phyloP scores from a whole-genome alignment of 495 filamentous ascomycete genomes.

The Filosporella fistucella region DNA sequence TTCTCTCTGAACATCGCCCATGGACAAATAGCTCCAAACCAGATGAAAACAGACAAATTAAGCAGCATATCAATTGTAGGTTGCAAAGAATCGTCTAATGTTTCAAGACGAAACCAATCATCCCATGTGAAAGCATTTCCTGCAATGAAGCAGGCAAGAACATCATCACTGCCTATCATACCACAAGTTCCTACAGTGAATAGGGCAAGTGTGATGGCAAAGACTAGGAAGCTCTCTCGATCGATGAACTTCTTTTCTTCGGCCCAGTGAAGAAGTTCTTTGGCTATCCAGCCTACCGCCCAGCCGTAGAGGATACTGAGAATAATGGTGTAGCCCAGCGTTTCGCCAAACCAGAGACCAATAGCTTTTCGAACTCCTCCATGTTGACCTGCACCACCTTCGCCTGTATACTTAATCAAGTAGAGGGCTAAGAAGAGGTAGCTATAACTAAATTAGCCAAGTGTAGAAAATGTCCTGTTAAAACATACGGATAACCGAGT shows the following conservation, averaged over 20 bases:
- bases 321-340: conserved; percentile 78
- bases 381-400: conserved; percentile 41
- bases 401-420: conserved; percentile 67
- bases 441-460: too few relatives aligned
- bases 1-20: conserved; percentile 70
- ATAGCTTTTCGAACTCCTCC: conserved; percentile 64
- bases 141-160: conserved; percentile 90
- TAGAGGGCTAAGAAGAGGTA: conserved; percentile 83
- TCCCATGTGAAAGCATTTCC: conserved; percentile 88
- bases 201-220: conserved; percentile 74
- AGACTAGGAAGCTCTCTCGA: conserved; percentile 85
- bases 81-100: conserved; percentile 82
- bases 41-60: conserved; percentile 84
- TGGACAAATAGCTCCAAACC: conserved; percentile 85
- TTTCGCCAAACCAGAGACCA: conserved; percentile 81
- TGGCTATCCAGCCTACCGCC: conserved; percentile 73
- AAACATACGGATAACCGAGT: conserved; percentile 72
- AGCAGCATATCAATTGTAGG: conserved; percentile 80
- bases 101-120: conserved; percentile 91
- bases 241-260: conserved; percentile 81
- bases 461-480: too few relatives aligned
- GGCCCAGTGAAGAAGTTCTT: conserved; percentile 78
- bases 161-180: conserved; percentile 86
- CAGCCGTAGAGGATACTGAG: conserved; percentile 76
- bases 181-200: conserved; percentile 87